Percentiles rank a stretch among this genome's conserved stretches.
Conservation (phyloP, 2,329 filamentous ascomycete genomes). For the Diaporthe eres region DNA sequence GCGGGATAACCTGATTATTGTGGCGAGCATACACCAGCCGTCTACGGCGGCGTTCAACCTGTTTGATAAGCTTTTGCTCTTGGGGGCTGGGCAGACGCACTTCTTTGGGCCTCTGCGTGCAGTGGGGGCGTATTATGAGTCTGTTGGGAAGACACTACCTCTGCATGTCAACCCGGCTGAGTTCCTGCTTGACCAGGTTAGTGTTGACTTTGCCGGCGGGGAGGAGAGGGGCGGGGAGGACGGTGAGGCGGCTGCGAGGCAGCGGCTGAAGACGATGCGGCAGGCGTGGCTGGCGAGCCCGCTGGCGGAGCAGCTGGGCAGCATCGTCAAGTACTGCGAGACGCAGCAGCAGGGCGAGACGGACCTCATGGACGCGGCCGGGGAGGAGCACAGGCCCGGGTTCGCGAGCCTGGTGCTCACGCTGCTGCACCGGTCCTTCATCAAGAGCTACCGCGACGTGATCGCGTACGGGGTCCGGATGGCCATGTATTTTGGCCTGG, state of each 20-base stretch:
- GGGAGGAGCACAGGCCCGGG: conserved; percentile 57
- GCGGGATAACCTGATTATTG: conserved; percentile 80
- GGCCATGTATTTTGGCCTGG: conserved; percentile 84
- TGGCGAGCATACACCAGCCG: conserved; percentile 89
- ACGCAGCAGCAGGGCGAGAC: conserved; percentile 48
- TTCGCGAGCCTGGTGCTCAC: conserved; percentile 68
- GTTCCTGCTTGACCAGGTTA: conserved; percentile 83
- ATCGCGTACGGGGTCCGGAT: conserved; percentile 87
- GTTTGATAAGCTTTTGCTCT: conserved; percentile 83
- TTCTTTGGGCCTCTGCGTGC: conserved; percentile 77
- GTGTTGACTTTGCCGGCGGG: conserved; percentile 78
- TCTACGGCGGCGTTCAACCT: conserved; percentile 84
- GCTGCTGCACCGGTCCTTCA: conserved; percentile 82
- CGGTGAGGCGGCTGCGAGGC: conserved; percentile 40
- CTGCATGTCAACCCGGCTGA: conserved; percentile 84
- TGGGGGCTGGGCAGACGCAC: conserved; percentile 78
- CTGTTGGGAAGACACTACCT: conserved; percentile 74
- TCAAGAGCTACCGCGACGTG: conserved; percentile 88
- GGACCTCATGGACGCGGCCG: conserved; percentile 43
- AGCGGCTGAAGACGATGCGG: conserved; percentile 67
- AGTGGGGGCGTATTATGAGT: conserved; percentile 74
- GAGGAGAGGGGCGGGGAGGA: conserved; percentile 52
- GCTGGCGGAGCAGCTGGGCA: conserved; percentile 43
- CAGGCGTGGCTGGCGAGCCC: conserved; percentile 67
- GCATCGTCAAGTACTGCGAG: conserved; percentile 46